Conservation (phyloP, 192 early-diverging fungal species). For the Podila minutissima region DNA sequence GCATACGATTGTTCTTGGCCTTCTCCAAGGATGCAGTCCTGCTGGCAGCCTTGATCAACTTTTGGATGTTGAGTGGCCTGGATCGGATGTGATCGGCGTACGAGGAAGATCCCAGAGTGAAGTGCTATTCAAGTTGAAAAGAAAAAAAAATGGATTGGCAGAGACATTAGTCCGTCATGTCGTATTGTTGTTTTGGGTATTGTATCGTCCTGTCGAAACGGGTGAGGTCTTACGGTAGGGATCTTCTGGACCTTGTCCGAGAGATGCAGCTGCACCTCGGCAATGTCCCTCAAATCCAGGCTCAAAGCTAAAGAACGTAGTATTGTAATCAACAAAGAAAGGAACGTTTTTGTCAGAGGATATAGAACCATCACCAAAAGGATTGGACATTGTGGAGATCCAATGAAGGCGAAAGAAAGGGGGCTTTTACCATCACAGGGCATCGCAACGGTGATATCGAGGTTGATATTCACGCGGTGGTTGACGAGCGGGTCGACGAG, state of each 20-base stretch:
- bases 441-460: conserved; percentile 91
- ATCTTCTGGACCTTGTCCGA: conserved; percentile 61
- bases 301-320: conserved; percentile 56
- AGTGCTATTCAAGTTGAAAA: conserved; percentile 19
- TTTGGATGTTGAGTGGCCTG: conserved; percentile 24
- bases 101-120: conserved; percentile 2
- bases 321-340: not conserved
- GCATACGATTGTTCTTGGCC: conserved; percentile 8
- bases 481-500: conserved; percentile 76
- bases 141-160: not conserved
- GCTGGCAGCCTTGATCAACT: conserved; percentile 36
- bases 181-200: conserved; percentile 8
- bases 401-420: not conserved
- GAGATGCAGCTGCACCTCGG: conserved; percentile 67
- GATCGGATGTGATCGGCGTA: conserved; percentile 17
- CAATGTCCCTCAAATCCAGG: conserved; percentile 76
- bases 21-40: conserved; percentile 31
- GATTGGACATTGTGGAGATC: not conserved
- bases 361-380: not conserved
- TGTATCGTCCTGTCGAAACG: conserved; percentile 4
- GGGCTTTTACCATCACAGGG: conserved; percentile 68
- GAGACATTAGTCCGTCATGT: not conserved
- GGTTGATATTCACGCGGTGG: conserved; percentile 79
- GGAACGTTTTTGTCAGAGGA: not conserved
- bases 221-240: conserved; percentile 46